A percentile compares a stretch with the other conserved stretches of the same genome.
Conservation (phyloP, 306 rosid species). For the Cucurbita pepo region DNA sequence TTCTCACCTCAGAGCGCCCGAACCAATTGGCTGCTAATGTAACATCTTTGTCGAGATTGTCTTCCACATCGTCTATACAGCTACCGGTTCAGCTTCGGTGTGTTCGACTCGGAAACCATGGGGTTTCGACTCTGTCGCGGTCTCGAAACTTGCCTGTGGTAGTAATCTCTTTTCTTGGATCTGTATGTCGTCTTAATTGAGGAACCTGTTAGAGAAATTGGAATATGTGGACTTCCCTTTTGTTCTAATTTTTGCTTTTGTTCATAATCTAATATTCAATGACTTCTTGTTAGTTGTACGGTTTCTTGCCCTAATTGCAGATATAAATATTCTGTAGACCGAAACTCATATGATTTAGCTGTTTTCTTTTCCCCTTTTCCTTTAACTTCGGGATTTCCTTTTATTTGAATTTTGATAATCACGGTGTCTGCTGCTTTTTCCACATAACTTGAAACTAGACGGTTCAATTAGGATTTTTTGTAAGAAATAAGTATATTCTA, state of each 20-base stretch:
- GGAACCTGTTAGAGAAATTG: background rate
- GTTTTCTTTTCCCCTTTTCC: no score
- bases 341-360: background rate
- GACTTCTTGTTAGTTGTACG: background rate
- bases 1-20: conserved; percentile 20
- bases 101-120: conserved; percentile 16
- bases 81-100: conserved; percentile 31
- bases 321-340: background rate
- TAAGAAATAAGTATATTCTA: background rate
- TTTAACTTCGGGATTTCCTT: background rate
- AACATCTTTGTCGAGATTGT: conserved; percentile 9
- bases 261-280: background rate
- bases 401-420: background rate
- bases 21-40: conserved; percentile 16
- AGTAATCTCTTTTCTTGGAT: background rate
- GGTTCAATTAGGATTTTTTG: background rate
- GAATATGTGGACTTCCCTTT: background rate
- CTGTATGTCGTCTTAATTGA: background rate
- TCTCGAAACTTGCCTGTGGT: conserved; percentile 45
- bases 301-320: background rate
- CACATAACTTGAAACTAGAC: background rate
- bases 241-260: background rate
- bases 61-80: conserved; percentile 25
- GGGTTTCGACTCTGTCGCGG: conserved; percentile 20
- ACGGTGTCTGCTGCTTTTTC: background rate